Conservation (phyloP, 2,329 filamentous ascomycete species). For the Colletotrichum siamense region DNA sequence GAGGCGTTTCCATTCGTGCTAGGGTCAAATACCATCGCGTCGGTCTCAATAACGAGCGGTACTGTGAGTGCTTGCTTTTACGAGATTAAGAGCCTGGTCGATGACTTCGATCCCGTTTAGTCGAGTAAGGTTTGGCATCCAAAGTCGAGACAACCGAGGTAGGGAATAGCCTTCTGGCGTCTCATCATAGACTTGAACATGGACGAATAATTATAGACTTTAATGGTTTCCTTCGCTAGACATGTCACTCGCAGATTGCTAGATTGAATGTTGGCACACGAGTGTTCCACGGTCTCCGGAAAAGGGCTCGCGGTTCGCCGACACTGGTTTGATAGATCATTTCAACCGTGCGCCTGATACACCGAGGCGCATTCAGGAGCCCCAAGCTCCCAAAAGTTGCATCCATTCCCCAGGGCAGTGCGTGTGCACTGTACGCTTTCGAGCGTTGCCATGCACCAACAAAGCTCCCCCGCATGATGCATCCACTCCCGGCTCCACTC, state of each 20-base stretch:
- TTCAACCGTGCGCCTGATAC: not conserved
- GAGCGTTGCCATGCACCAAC: not conserved
- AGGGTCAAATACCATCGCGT: not conserved
- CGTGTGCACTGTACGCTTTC: not conserved
- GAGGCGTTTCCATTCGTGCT: not conserved
- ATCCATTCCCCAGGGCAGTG: not conserved
- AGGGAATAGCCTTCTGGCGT: not conserved
- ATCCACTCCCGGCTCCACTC: not conserved
- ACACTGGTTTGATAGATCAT: not conserved
- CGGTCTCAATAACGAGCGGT: not conserved
- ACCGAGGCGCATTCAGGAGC: not conserved
- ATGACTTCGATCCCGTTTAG: not conserved
- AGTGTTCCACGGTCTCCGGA: not conserved
- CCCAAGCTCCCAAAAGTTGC: not conserved
- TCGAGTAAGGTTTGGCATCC: not conserved
- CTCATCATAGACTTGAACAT: not conserved
- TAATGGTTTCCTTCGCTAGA: not conserved
- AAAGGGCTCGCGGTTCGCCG: not conserved
- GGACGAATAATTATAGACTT: not conserved
- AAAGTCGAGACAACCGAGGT: not conserved
- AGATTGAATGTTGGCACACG: not conserved
- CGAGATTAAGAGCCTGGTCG: not conserved
- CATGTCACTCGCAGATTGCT: accelerated
- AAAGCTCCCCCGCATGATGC: not conserved
- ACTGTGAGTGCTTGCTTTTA: not conserved